phyloP scores from a whole-genome alignment of 768 basidiomycete species.

The Crassisporium funariophilum region DNA sequence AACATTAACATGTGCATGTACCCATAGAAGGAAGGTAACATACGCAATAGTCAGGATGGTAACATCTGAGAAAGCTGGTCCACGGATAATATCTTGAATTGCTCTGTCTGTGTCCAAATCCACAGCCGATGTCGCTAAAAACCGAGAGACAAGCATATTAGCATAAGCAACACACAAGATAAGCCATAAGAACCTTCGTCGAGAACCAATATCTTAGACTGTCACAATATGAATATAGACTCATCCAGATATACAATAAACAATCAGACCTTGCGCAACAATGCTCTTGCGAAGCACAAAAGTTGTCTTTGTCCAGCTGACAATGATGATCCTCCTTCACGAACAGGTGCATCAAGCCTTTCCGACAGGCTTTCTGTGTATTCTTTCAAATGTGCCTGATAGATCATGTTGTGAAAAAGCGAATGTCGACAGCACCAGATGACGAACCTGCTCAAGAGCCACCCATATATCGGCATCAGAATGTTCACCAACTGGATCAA shows the following conservation, averaged over 20 bases:
- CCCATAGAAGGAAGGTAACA: background rate
- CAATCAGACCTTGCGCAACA: constrained; percentile 67
- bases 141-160: constrained; percentile 7
- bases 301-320: constrained; percentile 87
- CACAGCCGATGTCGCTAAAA: constrained; percentile 80
- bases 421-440: background rate
- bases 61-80: constrained; percentile 72
- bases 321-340: constrained; percentile 81
- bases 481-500: constrained; percentile 80
- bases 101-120: constrained; percentile 89
- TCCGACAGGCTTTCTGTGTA: constrained; percentile 68
- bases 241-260: background rate
- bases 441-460: constrained; percentile 67
- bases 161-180: constrained; percentile 1
- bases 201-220: constrained; percentile 88
- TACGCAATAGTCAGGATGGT: constrained; percentile 90
- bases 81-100: constrained; percentile 86
- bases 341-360: constrained; percentile 70
- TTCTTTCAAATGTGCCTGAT: constrained; percentile 68
- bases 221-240: constrained; percentile 2
- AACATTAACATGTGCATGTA: constrained; percentile 2
- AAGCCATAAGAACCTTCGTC: constrained; percentile 67
- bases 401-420: background rate
- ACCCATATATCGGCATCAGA: constrained; percentile 86
- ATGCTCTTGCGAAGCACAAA: constrained; percentile 84